Evolutionary conservation across 1,139 yeast genomes (phyloP).

Genomic region (Pichia kudriavzevii): DNA sequence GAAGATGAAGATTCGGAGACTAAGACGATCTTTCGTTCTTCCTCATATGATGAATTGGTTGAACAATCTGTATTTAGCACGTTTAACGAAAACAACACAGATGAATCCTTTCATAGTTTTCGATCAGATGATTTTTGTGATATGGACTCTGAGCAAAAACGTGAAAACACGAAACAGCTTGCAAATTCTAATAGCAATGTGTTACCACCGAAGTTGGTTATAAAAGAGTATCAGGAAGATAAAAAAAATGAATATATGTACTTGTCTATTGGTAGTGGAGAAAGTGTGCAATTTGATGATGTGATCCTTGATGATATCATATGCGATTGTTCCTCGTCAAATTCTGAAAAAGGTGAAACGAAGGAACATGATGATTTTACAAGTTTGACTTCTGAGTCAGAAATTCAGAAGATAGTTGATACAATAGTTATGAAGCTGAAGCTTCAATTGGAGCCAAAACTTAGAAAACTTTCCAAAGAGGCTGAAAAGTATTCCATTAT

Average conservation of each 20-base stretch:
- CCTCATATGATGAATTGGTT: constrained; percentile 12
- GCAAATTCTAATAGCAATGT: no score
- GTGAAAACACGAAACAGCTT: no score
- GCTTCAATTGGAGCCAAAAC: constrained; percentile 19
- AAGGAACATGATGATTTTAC: not conserved
- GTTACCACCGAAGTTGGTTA: no score
- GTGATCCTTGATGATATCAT: constrained; percentile 11
- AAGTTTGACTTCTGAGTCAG: no score
- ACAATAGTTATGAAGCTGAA: constrained; percentile 20
- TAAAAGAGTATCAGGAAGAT: not conserved
- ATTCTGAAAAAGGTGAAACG: not conserved
- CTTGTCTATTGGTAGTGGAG: constrained; percentile 6
- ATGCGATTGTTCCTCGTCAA: constrained; percentile 2
- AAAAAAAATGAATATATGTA: not conserved
- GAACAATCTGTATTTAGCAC: no score
- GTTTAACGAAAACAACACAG: not conserved
- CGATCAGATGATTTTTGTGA: constrained; percentile 7
- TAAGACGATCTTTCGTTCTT: constrained; percentile 11
- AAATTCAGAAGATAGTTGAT: constrained; percentile 16
- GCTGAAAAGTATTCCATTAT: constrained; percentile 22
- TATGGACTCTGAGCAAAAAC: constrained; percentile 2
- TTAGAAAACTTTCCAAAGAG: constrained; percentile 15
- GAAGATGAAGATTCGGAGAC: constrained; percentile 8
- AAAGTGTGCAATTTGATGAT: constrained; percentile 13
- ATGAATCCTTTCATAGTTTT: constrained; percentile 6